Base-by-base conservation (phyloP, 2,329 filamentous ascomycete genomes). In the Fonsecaea multimorphosa region DNA sequence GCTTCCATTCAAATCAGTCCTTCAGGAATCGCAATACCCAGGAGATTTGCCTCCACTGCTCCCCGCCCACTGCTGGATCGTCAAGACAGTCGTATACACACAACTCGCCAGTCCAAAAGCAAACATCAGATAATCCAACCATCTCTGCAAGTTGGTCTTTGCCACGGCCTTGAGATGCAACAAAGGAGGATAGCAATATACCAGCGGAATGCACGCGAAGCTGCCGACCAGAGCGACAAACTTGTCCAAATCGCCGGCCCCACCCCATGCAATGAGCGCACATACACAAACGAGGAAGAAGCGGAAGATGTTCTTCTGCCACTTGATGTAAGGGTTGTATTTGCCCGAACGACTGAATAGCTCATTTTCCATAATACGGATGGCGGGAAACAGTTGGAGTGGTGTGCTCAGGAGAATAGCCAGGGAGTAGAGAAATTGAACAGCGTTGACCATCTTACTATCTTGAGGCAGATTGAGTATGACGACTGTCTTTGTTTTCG, bases 241-340 rank as follows among this genome's bases (percentile, higher is more conserved):
- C 79, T 98, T 98, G 81, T 99, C 95, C 61, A 99, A 82, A 78
- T 98, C 90, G 71, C 92, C 91, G 2, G 95, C 94, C 68, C 95
- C 95, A 52, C 89, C 88, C 92, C 93, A 99, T 1, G 94, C 94
- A 70, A 99, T 90, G 65, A 88, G 79, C 0, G 93, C 91, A 74
- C 95, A 98, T 27, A 95, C 79, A 74, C 91, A 86, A 58, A 98
- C 95, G 68, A 97, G 87, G 75, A 94, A 89, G 83, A 98, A 99
- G 61, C 95, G 90, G 83, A 97, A 99, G 36, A 90, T 82, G 73
- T 99, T 99, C 87, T 99, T 99, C 84, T 98, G 91, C 95, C 95
- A 99, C 82, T 99, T 99, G 83, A 99, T 96, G 76, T 92, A 95
- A 0, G 93, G 93, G 76, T 98, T 97, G 81, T 97, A 97, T 80